Conservation (phyloP, 345 rosid genomes). For the Punica granatum region DNA sequence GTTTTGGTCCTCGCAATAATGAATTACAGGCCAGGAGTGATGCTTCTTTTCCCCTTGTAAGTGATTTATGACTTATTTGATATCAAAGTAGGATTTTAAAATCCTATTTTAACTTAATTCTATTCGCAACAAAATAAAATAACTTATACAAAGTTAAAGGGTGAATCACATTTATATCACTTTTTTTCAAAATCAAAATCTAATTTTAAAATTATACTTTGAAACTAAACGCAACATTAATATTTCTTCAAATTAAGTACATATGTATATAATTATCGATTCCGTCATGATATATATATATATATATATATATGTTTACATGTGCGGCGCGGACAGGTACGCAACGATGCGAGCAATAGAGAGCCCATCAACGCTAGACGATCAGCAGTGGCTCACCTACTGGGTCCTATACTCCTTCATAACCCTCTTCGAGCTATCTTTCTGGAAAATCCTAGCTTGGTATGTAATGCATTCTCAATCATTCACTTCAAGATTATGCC, state of each 20-base stretch:
- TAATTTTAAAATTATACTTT: too few species aligned
- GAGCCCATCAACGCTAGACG: conserved; percentile 73
- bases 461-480: conserved; percentile 14
- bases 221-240: too few species aligned
- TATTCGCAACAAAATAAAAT: too few species aligned
- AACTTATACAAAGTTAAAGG: too few species aligned
- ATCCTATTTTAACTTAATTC: background rate
- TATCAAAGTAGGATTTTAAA: too few species aligned
- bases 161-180: too few species aligned
- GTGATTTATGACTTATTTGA: too few species aligned
- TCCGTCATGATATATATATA: background rate
- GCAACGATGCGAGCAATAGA: conserved; percentile 88
- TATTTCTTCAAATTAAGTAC: background rate
- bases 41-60: conserved; percentile 91
- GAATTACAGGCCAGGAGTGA: conserved; percentile 64
- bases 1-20: too few species aligned
- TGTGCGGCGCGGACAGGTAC: conserved; percentile 33
- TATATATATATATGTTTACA: background rate
- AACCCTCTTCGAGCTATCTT: conserved; percentile 69
- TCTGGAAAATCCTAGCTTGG: conserved; percentile 65
- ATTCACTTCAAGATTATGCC: too few species aligned
- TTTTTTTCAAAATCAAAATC: too few species aligned
- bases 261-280: background rate
- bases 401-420: conserved; percentile 87
- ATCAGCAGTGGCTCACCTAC: conserved; percentile 95